Evolutionary conservation across 2,329 filamentous ascomycete species (phyloP).

Genomic region (Clonostachys sp.): DNA sequence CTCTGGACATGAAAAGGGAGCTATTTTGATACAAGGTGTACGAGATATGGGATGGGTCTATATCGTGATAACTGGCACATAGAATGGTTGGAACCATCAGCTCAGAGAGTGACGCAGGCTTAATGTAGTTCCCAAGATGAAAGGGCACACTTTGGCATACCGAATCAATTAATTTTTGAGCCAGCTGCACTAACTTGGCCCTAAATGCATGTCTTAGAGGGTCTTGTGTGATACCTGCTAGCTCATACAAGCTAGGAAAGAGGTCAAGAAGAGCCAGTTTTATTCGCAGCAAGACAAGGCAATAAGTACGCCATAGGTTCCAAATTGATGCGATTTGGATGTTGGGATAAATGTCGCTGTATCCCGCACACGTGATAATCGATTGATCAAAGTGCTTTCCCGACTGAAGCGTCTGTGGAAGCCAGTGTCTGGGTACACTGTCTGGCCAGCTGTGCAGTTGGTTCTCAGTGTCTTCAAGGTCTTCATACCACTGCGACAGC

Average conservation of each 20-base stretch:
- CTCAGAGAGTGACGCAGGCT: slow-evolving; percentile 6
- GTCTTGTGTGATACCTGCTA: neutral
- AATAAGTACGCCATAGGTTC: slow-evolving; percentile 9
- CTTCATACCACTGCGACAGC: slow-evolving; percentile 2
- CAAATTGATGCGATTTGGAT: slow-evolving; percentile 10
- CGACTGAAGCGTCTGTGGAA: slow-evolving; percentile 2
- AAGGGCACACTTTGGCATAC: slow-evolving; percentile 8
- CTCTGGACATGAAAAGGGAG: neutral
- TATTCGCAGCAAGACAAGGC: slow-evolving; percentile 7
- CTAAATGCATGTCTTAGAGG: neutral
- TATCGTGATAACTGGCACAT: slow-evolving; percentile 7
- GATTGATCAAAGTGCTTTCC: neutral
- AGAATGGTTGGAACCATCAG: slow-evolving; percentile 4
- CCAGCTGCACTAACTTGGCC: neutral
- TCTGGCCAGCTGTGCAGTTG: slow-evolving; percentile 7
- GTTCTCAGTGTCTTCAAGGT: slow-evolving; percentile 4
- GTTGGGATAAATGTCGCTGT: slow-evolving; percentile 9
- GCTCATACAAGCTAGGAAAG: neutral
- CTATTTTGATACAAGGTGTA: slow-evolving; percentile 2
- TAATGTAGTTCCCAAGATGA: slow-evolving; percentile 8
- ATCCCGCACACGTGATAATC: slow-evolving; percentile 4
- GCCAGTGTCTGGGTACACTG: slow-evolving; percentile 6
- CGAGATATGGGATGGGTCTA: neutral
- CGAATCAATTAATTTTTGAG: slow-evolving; percentile 4
- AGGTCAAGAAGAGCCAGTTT: slow-evolving; percentile 4